These are phyloP conservation scores for Cercospora sesami DNA, from an alignment of 2,329 filamentous ascomycete genomes.

Conservation along the genomic window DNA sequence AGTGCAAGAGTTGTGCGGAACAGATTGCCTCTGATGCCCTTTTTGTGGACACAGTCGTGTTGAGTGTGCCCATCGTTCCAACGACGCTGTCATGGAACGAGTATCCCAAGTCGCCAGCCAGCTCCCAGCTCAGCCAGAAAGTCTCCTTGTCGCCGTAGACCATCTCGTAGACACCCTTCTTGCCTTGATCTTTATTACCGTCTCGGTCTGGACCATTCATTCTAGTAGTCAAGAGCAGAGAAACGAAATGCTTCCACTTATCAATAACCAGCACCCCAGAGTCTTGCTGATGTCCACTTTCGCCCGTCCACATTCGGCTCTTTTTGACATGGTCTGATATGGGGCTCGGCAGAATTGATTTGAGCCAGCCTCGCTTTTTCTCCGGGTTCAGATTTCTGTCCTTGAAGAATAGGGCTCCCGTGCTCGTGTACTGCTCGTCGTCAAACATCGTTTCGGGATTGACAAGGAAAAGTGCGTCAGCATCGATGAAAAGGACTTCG, in stretches of 20 bases:
- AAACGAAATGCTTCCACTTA: constrained; percentile 50
- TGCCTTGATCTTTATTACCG: constrained; percentile 41
- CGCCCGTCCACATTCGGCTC: constrained; percentile 41
- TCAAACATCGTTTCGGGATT: constrained; percentile 48
- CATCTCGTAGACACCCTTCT: constrained; percentile 50
- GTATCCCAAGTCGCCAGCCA: constrained; percentile 47
- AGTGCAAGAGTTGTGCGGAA: constrained; percentile 49
- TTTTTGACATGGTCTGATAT: constrained; percentile 45
- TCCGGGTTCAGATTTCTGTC: constrained; percentile 48
- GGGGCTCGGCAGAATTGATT: constrained; percentile 47
- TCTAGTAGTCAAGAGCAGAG: constrained; percentile 45
- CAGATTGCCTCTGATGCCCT: constrained; percentile 40
- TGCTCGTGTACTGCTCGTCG: constrained; percentile 45
- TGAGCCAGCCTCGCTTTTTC: constrained; percentile 43
- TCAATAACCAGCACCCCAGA: constrained; percentile 51
- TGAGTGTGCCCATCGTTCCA: constrained; percentile 40
- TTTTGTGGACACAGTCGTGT: constrained; percentile 15
- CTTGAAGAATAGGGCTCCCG: constrained; percentile 51
- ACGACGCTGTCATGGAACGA: constrained; percentile 47
- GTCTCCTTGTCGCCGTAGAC: constrained; percentile 54
- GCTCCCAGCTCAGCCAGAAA: constrained; percentile 53
- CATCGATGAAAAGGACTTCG: constrained; percentile 51
- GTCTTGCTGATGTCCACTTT: constrained; percentile 47
- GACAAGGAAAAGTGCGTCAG: constrained; percentile 46
- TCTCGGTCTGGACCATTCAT: constrained; percentile 50